Evolutionary conservation across 768 basidiomycete species (phyloP).

Genomic region (Termitomyces sp.): DNA sequence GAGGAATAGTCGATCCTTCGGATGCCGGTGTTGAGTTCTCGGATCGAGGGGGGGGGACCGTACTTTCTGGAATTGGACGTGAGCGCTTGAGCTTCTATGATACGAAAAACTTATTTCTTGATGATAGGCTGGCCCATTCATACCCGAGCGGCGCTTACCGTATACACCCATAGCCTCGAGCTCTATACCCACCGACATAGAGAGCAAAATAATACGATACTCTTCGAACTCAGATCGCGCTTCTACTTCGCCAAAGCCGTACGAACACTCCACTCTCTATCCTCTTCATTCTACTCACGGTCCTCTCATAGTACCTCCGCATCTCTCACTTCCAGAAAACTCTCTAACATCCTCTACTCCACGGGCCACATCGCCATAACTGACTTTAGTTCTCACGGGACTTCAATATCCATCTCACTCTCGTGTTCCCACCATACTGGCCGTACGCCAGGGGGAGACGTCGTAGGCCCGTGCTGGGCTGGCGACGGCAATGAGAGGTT

Average conservation of each 20-base stretch:
- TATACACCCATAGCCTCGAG: too few species aligned
- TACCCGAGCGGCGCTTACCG: too few species aligned
- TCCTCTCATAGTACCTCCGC: not conserved
- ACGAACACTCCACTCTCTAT: not conserved
- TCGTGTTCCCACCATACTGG: not conserved
- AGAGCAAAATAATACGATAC: not conserved
- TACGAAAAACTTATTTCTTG: not conserved
- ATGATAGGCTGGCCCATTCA: too few species aligned
- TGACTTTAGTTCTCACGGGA: too few species aligned
- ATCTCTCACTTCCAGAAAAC: too few species aligned
- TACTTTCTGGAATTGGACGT: too few species aligned
- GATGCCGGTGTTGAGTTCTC: not conserved
- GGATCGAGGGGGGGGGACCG: not conserved
- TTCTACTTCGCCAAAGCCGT: not conserved
- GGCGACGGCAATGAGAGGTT: not conserved
- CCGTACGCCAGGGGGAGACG: not conserved
- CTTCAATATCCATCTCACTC: too few species aligned
- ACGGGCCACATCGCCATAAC: too few species aligned
- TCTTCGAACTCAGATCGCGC: not conserved
- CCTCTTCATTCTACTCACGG: not conserved
- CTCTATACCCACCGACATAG: not conserved
- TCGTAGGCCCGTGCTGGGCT: not conserved
- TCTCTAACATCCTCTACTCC: too few species aligned
- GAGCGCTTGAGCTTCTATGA: not conserved
- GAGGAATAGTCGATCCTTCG: not conserved